Conservation (phyloP, 1,284 basidiomycete species). For the Ustilago loliicola region DNA sequence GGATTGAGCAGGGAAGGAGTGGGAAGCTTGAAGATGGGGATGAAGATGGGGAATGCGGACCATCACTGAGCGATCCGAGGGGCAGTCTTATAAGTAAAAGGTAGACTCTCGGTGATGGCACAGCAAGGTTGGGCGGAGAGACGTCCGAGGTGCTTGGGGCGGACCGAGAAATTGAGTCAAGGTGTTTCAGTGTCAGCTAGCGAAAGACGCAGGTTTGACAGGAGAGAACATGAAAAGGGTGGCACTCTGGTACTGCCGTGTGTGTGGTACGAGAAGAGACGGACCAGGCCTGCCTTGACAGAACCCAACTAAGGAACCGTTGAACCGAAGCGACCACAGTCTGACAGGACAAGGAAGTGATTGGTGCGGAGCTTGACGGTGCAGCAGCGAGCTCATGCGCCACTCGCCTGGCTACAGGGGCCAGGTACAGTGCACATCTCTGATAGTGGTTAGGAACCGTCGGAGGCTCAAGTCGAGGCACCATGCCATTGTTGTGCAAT, state of each 20-base stretch:
- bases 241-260: slow-evolving; percentile 5
- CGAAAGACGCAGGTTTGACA: slow-evolving; percentile 20
- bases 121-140: slow-evolving; percentile 22
- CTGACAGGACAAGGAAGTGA: slow-evolving; percentile 34
- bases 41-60: slow-evolving; percentile 32
- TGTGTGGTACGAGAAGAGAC: background rate
- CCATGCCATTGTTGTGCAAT: background rate
- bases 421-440: background rate
- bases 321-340: slow-evolving; percentile 25
- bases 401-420: slow-evolving; percentile 8
- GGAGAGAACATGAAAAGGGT: slow-evolving; percentile 8
- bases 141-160: slow-evolving; percentile 50
- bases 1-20: slow-evolving; percentile 11
- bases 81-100: slow-evolving; percentile 42
- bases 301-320: slow-evolving; percentile 1
- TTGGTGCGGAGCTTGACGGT: slow-evolving; percentile 18
- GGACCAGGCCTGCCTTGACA: slow-evolving; percentile 17
- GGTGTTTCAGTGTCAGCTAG: slow-evolving; percentile 38
- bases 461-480: slow-evolving; percentile 16
- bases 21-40: slow-evolving; percentile 26
- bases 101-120: slow-evolving; percentile 39
- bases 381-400: slow-evolving; percentile 16
- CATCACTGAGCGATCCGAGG: slow-evolving; percentile 56
- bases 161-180: slow-evolving; percentile 31
- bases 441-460: slow-evolving; percentile 6